phyloP scores from a whole-genome alignment of 768 basidiomycete species.

The Boletus subparvulus region DNA sequence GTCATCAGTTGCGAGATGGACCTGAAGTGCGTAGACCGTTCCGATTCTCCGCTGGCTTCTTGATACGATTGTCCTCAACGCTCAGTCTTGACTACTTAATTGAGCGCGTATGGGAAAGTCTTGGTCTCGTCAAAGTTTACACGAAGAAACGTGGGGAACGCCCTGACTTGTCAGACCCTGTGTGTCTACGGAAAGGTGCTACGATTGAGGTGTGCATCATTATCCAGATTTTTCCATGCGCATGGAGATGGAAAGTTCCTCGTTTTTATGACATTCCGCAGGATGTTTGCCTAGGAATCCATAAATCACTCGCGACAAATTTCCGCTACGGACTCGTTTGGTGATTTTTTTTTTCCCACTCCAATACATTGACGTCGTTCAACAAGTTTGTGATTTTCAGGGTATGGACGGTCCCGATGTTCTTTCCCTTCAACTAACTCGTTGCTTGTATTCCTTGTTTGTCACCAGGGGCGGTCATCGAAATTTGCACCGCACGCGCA shows the following conservation, averaged over 20 bases:
- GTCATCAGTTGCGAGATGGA: slow-evolving; percentile 97
- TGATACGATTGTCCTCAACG: slow-evolving; percentile 4
- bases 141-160: slow-evolving; percentile 97
- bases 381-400: slow-evolving; percentile 14
- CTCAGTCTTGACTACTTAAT: slow-evolving; percentile 68
- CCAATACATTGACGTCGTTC: background rate
- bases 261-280: slow-evolving; percentile 23
- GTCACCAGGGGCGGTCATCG: slow-evolving; percentile 79
- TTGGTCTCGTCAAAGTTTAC: slow-evolving; percentile 87
- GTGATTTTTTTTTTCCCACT: slow-evolving; percentile 44
- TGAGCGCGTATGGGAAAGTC: slow-evolving; percentile 75
- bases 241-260: background rate
- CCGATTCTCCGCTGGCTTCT: background rate
- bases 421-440: background rate
- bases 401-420: slow-evolving; percentile 18
- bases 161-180: slow-evolving; percentile 89
- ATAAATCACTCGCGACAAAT: slow-evolving; percentile 83
- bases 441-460: background rate
- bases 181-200: slow-evolving; percentile 87
- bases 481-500: slow-evolving; percentile 94
- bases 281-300: slow-evolving; percentile 91
- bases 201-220: slow-evolving; percentile 71
- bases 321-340: slow-evolving; percentile 96
- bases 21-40: slow-evolving; percentile 61
- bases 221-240: background rate